phyloP scores from a whole-genome alignment of 176 grass and related monocot species.

The Paspalum notatum region DNA sequence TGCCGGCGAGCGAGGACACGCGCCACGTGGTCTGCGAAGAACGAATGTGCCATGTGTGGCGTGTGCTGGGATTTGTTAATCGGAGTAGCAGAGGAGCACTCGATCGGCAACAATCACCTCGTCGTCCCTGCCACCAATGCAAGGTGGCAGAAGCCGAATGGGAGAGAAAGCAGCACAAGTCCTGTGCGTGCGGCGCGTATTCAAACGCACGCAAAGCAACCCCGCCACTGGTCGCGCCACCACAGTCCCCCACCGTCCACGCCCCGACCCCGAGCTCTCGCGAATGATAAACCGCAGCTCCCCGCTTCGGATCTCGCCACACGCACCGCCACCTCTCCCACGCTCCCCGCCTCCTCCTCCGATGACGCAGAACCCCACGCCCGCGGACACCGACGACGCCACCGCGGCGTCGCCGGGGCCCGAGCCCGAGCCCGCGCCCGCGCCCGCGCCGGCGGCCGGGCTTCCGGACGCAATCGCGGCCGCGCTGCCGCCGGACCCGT shows the following conservation, averaged over 20 bases:
- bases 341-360: background rate
- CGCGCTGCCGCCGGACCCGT: conserved; percentile 85
- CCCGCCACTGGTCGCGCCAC: conserved; percentile 21
- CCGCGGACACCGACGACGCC: background rate
- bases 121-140: background rate
- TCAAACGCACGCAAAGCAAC: conserved; percentile 42
- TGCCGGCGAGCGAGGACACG: conserved; percentile 19
- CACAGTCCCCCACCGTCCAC: conserved; percentile 1
- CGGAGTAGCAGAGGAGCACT: background rate
- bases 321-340: background rate
- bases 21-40: background rate
- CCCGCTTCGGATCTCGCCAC: conserved; percentile 50
- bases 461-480: conserved; percentile 82
- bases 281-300: conserved; percentile 32
- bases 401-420: background rate
- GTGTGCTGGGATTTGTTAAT: conserved; percentile 2
- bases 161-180: background rate
- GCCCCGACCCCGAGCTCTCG: background rate
- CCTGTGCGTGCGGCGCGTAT: conserved; percentile 23
- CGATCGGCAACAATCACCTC: background rate
- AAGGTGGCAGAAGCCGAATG: background rate
- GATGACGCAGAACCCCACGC: conserved; percentile 49
- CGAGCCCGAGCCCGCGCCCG: background rate
- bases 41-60: background rate
- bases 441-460: conserved; percentile 9